Conservation (phyloP, 805 yeast species). For the Ogataea parapolymorpha region DNA sequence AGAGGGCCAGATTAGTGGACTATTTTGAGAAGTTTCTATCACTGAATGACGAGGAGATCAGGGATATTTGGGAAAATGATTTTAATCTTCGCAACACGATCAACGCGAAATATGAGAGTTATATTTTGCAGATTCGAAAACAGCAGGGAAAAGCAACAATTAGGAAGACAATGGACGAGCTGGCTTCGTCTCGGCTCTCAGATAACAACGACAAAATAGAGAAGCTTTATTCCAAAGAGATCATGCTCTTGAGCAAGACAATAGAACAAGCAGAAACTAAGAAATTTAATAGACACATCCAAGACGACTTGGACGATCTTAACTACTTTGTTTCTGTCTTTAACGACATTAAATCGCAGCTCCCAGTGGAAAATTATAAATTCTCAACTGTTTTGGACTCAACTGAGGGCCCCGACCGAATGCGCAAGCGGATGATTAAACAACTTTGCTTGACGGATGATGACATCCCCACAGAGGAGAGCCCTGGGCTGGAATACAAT, state of each 20-base stretch:
- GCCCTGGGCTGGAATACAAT: neutral
- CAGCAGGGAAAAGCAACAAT: too few species aligned
- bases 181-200: too few species aligned
- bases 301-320: constrained; percentile 63
- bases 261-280: constrained; percentile 45
- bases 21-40: constrained; percentile 10
- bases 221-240: constrained; percentile 23
- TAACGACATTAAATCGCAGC: constrained; percentile 41
- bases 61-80: constrained; percentile 10
- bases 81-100: too few species aligned
- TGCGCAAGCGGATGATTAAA: constrained; percentile 58
- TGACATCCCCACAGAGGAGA: constrained; percentile 33
- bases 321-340: constrained; percentile 47
- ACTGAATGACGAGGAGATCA: constrained; percentile 24
- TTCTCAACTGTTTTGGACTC: constrained; percentile 53
- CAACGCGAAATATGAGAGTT: too few species aligned
- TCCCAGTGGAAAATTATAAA: constrained; percentile 19
- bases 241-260: constrained; percentile 35
- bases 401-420: constrained; percentile 67
- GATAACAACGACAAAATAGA: neutral
- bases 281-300: constrained; percentile 50
- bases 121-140: too few species aligned
- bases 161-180: too few species aligned
- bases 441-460: constrained; percentile 2
- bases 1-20: neutral